Base-by-base conservation (phyloP, 2,329 filamentous ascomycete genomes). In the Hymenoscyphus scutula region DNA sequence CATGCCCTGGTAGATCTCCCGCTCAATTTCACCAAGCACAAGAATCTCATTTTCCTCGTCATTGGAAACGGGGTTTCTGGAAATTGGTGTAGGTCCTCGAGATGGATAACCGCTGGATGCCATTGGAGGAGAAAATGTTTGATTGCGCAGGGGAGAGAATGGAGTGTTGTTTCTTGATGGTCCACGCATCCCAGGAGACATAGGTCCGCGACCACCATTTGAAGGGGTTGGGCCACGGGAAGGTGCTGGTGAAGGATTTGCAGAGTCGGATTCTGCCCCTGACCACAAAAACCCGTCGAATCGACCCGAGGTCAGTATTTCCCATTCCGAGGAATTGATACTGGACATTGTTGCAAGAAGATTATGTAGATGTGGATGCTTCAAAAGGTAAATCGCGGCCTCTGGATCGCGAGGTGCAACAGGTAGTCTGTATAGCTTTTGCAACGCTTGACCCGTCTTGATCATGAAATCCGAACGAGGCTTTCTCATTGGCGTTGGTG, bases 271-370 rank as follows among this genome's bases (percentile, higher is more conserved):
- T 59, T 37, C 34, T 97, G 91, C 92, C 25, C 94, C 94, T 53
- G 92, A 96, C 86, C 94, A 96, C 23, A 97, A 82, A 77, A 98
- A 98, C 3, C 94, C 94, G 73, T 97, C 93, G 71, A 98, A 98
- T 30, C 94, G 89, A 30, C 94, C 94, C 0, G 94, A 97, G 4
- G 89, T 91, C 13, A 98, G 82, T 61, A 98, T 96, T 66, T 97
- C 94, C 94, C 94, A 98, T 76, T 98, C 94, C n/a, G 91, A 90
- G 55, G 88, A 85, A 73, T 89, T 95, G 69, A 98, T 95, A 59
- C 93, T 91, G 38, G 90, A 88, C 57, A 97, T 82, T 0, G 94
- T 97, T 48, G 91, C 88, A 2, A 98, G 85, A 34, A 97, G 86
- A 71, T 95, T 89, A 74, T 98, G 94, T 56, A 95, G 85, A 13